Evolutionary conservation across 306 rosid species (phyloP).

Genomic region (Inga leiocalycina): DNA sequence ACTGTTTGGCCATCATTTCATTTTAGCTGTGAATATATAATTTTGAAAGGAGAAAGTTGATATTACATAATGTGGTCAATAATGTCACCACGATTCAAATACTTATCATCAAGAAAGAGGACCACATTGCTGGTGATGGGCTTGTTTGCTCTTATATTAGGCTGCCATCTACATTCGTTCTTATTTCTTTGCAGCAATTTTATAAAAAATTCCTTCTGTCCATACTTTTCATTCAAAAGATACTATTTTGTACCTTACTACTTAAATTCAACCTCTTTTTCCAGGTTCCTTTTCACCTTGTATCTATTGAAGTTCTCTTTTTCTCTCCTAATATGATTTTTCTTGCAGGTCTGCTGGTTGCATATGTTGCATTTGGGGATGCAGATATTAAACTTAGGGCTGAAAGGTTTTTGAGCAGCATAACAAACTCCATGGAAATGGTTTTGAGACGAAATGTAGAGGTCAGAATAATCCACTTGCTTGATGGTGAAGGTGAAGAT

Average conservation of each 20-base stretch:
- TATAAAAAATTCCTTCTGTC: background rate
- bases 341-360: slow-evolving; percentile 75
- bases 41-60: slow-evolving; percentile 25
- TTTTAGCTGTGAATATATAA: slow-evolving; percentile 18
- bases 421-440: slow-evolving; percentile 95
- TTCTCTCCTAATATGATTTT: slow-evolving; percentile 27
- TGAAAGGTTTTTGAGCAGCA: slow-evolving; percentile 93
- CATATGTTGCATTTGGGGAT: slow-evolving; percentile 84
- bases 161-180: slow-evolving; percentile 10
- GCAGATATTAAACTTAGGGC: slow-evolving; percentile 81
- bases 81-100: slow-evolving; percentile 12
- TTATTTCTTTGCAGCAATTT: slow-evolving; percentile 18
- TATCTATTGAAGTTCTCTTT: background rate
- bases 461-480: slow-evolving; percentile 87
- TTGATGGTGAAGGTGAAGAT: slow-evolving; percentile 67
- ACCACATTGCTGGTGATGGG: background rate
- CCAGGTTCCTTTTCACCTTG: slow-evolving; percentile 19
- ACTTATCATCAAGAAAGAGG: slow-evolving; percentile 10
- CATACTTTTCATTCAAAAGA: background rate
- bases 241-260: slow-evolving; percentile 23
- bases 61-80: slow-evolving; percentile 11
- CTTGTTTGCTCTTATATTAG: background rate
- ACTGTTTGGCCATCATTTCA: slow-evolving; percentile 3
- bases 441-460: slow-evolving; percentile 90
- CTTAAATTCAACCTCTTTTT: slow-evolving; percentile 20